These are phyloP conservation scores for Hortaea werneckii DNA, from an alignment of 2,329 filamentous ascomycete genomes.

Conservation along the genomic window DNA sequence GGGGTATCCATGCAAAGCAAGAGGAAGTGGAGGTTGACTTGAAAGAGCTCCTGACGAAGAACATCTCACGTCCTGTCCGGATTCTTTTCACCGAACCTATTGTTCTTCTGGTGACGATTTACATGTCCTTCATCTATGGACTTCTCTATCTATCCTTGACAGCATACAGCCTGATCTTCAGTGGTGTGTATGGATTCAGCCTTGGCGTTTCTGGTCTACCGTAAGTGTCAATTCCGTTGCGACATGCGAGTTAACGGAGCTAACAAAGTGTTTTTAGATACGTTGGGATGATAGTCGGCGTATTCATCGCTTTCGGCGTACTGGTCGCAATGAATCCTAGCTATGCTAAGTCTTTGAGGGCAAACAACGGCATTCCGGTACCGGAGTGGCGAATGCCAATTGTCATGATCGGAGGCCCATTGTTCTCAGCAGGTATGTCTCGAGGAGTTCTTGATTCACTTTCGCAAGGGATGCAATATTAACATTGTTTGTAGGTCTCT, in stretches of 20 bases:
- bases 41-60: constrained; percentile 27
- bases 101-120: constrained; percentile 37
- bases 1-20: constrained; percentile 49
- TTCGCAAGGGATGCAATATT: too few relatives aligned
- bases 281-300: not conserved
- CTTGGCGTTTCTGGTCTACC: constrained; percentile 63
- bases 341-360: constrained; percentile 23
- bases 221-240: too few relatives aligned
- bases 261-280: too few relatives aligned
- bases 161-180: constrained; percentile 73
- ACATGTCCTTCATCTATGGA: constrained; percentile 31
- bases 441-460: not conserved
- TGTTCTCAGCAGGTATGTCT: constrained; percentile 19
- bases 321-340: constrained; percentile 10
- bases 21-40: constrained; percentile 31
- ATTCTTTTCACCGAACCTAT: constrained; percentile 43
- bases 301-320: constrained; percentile 18
- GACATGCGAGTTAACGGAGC: too few relatives aligned
- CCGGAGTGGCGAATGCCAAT: constrained; percentile 39
- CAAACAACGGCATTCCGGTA: constrained; percentile 29
- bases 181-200: constrained; percentile 58
- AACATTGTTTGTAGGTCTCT: constrained; percentile 16
- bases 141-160: constrained; percentile 79
- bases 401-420: constrained; percentile 39
- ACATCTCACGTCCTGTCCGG: constrained; percentile 32